Evolutionary conservation across 2,329 filamentous ascomycete genomes (phyloP).

Genomic region (Curvularia lunata): DNA sequence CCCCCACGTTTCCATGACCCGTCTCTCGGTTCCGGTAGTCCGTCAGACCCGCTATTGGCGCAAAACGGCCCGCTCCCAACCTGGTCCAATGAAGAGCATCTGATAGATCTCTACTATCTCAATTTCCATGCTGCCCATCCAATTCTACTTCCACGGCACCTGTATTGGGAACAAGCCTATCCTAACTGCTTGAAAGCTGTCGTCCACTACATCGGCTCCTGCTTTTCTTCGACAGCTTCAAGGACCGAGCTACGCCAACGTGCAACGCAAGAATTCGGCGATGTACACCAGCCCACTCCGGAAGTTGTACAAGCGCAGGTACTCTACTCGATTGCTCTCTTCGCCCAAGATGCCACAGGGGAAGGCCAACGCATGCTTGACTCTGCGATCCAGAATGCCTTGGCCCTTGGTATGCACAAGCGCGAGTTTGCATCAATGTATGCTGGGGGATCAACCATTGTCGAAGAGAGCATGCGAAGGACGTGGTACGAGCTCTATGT

Average conservation of each 20-base stretch:
- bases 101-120: constrained; percentile 59
- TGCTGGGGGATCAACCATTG: constrained; percentile 65
- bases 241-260: constrained; percentile 47
- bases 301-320: constrained; percentile 77
- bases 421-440: constrained; percentile 67
- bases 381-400: constrained; percentile 70
- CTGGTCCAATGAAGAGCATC: constrained; percentile 22
- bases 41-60: constrained; percentile 2
- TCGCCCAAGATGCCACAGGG: constrained; percentile 72
- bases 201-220: constrained; percentile 59
- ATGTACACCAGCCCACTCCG: constrained; percentile 19
- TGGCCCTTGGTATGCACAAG: constrained; percentile 76
- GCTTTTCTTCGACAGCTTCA: constrained; percentile 53
- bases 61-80: not conserved
- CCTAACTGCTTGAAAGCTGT: constrained; percentile 55
- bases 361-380: constrained; percentile 69
- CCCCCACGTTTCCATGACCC: not conserved
- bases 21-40: not conserved
- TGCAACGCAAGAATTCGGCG: constrained; percentile 16
- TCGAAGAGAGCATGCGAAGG: constrained; percentile 80
- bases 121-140: constrained; percentile 61
- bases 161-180: constrained; percentile 45
- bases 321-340: constrained; percentile 73
- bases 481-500: constrained; percentile 87
- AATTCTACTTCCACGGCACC: constrained; percentile 56